Evolutionary conservation across 2,329 filamentous ascomycete species (phyloP), one percentile per base, ranked within the genome.

Genomic region (Chaetomiaceae sp.): DNA sequence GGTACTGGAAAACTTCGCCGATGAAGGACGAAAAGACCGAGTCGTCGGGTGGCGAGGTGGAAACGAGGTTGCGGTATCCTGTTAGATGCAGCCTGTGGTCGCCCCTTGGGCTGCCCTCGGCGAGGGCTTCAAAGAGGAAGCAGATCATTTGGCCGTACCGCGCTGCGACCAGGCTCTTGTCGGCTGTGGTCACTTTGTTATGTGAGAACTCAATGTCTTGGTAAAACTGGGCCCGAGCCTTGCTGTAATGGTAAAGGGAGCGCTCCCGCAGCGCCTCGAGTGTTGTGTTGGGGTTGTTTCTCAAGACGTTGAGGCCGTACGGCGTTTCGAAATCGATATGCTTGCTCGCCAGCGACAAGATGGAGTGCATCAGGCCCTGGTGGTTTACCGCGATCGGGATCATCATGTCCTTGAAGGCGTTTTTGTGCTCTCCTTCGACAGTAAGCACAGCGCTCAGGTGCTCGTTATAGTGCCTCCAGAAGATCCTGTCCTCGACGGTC

Each of bases 281-380:
- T 36, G 67, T 75, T 9, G 79, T 75, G 32, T 71, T 69, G 2
- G 76, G 72, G 57, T 78, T 74, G 20, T 77, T 73, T 30, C 69
- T 69, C 5, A 85, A 67, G 4, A 84, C 64, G 42, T 78, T 80
- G 52, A 67, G 60, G 10, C 79, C 81, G 49, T 83, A 81, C 0
- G 79, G 75, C 0, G 80, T 78, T 4, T 77, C 74, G 56, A 77
- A 77, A 66, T 85, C 79, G 50, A 85, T 78, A 62, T 95, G 90
- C 55, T 85, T 90, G 61, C 88, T 88, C 33, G 90, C 88, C 8
- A 96, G 76, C 40, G 88, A 90, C 48, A 96, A 78, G 45, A 96
- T 82, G 10, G 90, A 94, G 67, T 96, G 90, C 90, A 96, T 95
- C 48, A 96, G 75, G 11, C 89, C 89, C 57, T 84, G 79, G 65